Evolutionary conservation across 805 yeast species (phyloP).

Genomic region (Pichia ethanolica): DNA sequence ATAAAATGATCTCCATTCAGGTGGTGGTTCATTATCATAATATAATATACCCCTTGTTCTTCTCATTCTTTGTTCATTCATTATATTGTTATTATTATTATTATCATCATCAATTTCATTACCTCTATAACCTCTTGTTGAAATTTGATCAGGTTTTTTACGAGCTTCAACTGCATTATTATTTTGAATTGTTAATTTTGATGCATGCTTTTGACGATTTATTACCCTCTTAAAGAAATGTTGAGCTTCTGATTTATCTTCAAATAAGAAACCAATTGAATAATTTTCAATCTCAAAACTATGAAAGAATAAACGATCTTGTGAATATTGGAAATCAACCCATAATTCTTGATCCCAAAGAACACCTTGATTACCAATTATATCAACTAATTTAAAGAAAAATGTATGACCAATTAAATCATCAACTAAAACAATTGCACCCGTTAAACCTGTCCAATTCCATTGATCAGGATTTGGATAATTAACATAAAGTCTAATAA

Average conservation of each 20-base stretch:
- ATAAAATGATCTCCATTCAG: conserved; percentile 75
- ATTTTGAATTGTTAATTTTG: conserved; percentile 78
- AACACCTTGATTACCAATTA: conserved; percentile 75
- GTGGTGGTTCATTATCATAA: conserved; percentile 75
- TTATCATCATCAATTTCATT: conserved; percentile 26
- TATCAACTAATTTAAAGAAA: conserved; percentile 83
- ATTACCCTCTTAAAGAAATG: conserved; percentile 76
- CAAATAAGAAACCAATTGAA: conserved; percentile 78
- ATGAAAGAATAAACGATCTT: conserved; percentile 92
- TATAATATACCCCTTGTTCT: conserved; percentile 53
- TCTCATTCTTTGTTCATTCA: conserved; percentile 48
- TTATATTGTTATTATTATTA: not conserved
- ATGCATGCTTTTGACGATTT: conserved; percentile 71
- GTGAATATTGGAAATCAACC: conserved; percentile 80
- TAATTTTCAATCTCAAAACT: conserved; percentile 91
- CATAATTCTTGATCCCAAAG: conserved; percentile 96
- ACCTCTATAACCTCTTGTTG: conserved; percentile 59
- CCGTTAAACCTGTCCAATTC: conserved; percentile 83
- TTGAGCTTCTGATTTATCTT: conserved; percentile 80
- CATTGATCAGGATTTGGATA: conserved; percentile 76
- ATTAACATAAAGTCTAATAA: conserved; percentile 84
- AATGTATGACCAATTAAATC: conserved; percentile 93
- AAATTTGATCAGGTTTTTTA: conserved; percentile 34
- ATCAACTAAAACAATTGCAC: conserved; percentile 82
- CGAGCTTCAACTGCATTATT: conserved; percentile 82